phyloP scores from a whole-genome alignment of 176 grass and related monocot genomes.

The Carex cristatella region DNA sequence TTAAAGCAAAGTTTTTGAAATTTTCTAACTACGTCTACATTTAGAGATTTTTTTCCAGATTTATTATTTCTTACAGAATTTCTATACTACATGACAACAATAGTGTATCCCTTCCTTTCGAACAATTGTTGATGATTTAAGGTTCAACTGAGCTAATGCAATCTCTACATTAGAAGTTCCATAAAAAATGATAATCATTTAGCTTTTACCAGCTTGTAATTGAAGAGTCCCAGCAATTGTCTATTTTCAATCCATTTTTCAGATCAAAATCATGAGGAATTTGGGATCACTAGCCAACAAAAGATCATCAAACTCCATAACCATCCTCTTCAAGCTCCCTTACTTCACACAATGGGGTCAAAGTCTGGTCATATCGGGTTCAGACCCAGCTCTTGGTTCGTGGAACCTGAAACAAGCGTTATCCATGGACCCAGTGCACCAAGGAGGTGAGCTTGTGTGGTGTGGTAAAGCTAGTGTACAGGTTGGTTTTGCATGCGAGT shows the following conservation, averaged over 20 bases:
- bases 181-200: not conserved
- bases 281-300: slow-evolving; percentile 27
- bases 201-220: not conserved
- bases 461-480: slow-evolving; percentile 39
- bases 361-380: slow-evolving; percentile 68
- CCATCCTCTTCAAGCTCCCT: slow-evolving; percentile 68
- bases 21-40: not conserved
- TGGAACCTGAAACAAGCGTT: slow-evolving; percentile 83
- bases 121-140: not conserved
- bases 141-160: not conserved
- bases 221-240: not conserved
- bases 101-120: not conserved
- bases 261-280: slow-evolving; percentile 33
- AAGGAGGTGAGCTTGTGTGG: slow-evolving; percentile 72
- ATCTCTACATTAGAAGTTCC: not conserved
- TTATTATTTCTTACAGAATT: not conserved
- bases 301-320: slow-evolving; percentile 40
- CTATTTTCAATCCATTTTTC: not conserved
- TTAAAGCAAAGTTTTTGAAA: not conserved
- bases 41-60: not conserved
- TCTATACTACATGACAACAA: not conserved
- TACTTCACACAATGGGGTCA: slow-evolving; percentile 92
- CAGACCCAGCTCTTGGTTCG: slow-evolving; percentile 50
- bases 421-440: slow-evolving; percentile 53
- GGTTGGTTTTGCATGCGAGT: slow-evolving; percentile 45